Evolutionary conservation across 495 filamentous ascomycete species (phyloP), one percentile per base, ranked within the genome.

Genomic region (Talaromyces borbonicus): DNA sequence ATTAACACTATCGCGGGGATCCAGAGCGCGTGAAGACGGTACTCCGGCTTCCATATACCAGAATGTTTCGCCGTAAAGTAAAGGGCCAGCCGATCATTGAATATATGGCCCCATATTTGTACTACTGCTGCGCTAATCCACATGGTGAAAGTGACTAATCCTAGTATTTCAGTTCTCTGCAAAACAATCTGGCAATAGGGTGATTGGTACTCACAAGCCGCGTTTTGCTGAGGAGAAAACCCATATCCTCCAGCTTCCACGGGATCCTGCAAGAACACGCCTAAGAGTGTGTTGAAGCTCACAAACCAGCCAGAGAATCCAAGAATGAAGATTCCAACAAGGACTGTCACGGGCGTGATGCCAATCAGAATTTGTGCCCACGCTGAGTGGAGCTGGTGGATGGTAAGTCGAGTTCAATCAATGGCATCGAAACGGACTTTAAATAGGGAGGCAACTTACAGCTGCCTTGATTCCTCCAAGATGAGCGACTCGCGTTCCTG

Each of bases 1-100:
- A 67, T 66, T 8, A 69, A 46, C n/a, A 75, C 49, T 12, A 70
- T 49, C 36, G 61, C 61, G 1, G 71, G 62, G 1, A 70, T 25
- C 64, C 65, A 69, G 2, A 75, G 61, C n/a, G 62, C 57, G 45
- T 73, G 62, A 3, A 75, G 59, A 5, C 72, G 60, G 52, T 72
- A 77, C 40, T 75, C 73, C 8, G 72, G 71, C 41, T 68, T 69
- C 73, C 73, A 75, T 23, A 49, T 56, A 8, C 70, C 68, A 18
- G 60, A 56, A 41, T 62, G 58, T 6, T 59, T 60, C 0, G 50
- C 43, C 6, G 57, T 60, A 15, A 69, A 47, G 35, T 56, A 61
- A 6, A 75, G 56, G 0, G 73, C 69, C 18, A 75, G 43, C 0
- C 63, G 59, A 46, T 75, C 73, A 48, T 66, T 69, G 30, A 72